Evolutionary conservation across 352 stramenopile species (phyloP), one percentile per base, ranked within the genome.

Genomic region (Globisporangium middletonii): DNA sequence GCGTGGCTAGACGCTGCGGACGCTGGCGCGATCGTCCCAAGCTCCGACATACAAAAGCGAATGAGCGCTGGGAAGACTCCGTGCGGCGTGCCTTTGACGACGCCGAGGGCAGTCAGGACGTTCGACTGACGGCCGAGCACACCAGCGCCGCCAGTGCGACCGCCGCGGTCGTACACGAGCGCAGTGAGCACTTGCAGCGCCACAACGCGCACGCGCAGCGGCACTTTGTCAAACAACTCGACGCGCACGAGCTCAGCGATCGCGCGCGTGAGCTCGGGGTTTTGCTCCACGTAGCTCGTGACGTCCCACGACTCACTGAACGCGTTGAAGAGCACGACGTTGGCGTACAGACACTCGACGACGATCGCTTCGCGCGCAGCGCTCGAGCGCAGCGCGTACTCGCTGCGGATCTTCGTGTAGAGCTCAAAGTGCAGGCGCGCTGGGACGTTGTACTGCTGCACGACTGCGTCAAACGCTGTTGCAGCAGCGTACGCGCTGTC

Each of bases 51-150:
- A 47, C 77, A 89, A 55, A 83, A 91, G 1, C 86, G 83, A 51
- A 94, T 81, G 12, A 95, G 73, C 1, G 86, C 87, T 23, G 85
- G 83, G 33, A 95, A 93, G 11, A 89, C 72, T 18, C 86, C 86
- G 44, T 92, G 83, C 0, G 86, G 82, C 0, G 79, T 76, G 7
- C 86, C 86, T 48, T 93, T 93, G 2, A 72, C 77, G 59, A 95
- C 78, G 8, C 86, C 86, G 27, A 95, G 69, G 16, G 74, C 77
- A 13, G 83, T 70, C 18, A 95, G 62, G 18, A 95, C 80, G 43
- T 88, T 87, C 2, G 86, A 92, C 43, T 94, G 86, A 4, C 86
- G 81, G 6, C 82, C 81, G 4, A 95, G 65, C 11, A 90, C 63
- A 4, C 85, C 82, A 60, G 87, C 83, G 0, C 80, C 69, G 46